Evolutionary conservation across 331 rosid genomes (phyloP), one percentile per base, ranked within the genome.

Genomic region (Malus hybrid): DNA sequence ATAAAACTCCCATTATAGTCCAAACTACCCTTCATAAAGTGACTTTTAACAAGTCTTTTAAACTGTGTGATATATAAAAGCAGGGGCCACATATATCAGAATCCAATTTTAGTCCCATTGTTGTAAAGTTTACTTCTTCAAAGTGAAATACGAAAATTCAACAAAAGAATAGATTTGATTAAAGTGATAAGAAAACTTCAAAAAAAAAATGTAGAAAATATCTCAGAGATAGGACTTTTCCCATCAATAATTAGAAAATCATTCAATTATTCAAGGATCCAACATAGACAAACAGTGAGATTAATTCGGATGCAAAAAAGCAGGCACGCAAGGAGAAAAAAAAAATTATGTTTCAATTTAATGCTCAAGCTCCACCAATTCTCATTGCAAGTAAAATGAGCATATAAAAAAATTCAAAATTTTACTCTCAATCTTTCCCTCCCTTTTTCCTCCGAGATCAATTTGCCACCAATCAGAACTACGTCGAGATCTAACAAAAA

Each of bases 401-500:
- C 44, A 39, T 9, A 39, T 39, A 39, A 36, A 36, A 36, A 65
- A 77, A 65, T 79, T 72, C 66, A 74, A 73, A 80, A 54, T 27
- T 52, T 20, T 2, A 80, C 24, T 14, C 7, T 6, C 67, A 18
- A 54, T 69, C 71, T 18, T 80, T 63, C 80, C 83, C 74, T 54
- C 57, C 42, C 10, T 44, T 67, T 82, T 77, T 39, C 18, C 27
- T 57, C 71, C 16, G 39, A 31, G 59, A 70, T 7, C 77, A 56
- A 64, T 48, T 31, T 67, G 11, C 18, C 33, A 18, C 19, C 18
- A n/a, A 61, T 52, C 39, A 24, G 39, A 71, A 39, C 63, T 9
- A 56, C 7, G 3, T 29, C 28, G 27, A 44, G 82, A 78, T 78
- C 82, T 27, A n/a, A 61, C n/a, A 29, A 6, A 16, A 61, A 77